These are phyloP conservation scores for Teratosphaeriaceae sp. DNA, from an alignment of 2,329 filamentous ascomycete species.

Conservation along the genomic window DNA sequence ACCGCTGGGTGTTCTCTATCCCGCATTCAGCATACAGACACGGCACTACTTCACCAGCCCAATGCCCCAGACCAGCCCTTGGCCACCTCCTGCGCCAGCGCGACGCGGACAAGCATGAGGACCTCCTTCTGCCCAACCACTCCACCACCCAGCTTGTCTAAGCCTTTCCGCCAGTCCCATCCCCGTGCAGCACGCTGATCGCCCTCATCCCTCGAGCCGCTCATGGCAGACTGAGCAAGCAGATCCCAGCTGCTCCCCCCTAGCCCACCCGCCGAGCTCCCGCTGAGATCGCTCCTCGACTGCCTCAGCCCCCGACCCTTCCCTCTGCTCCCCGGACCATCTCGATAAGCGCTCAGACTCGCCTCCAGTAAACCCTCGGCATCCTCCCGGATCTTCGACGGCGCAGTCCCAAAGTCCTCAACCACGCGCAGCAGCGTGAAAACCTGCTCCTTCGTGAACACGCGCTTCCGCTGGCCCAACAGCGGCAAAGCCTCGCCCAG, in stretches of 20 bases:
- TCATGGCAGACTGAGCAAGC: slow-evolving; percentile 23
- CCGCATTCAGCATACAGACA: no score
- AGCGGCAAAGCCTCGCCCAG: slow-evolving; percentile 80
- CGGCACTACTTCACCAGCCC: not conserved
- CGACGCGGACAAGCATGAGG: slow-evolving; percentile 64
- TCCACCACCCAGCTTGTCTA: slow-evolving; percentile 46
- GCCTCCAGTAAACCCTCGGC: slow-evolving; percentile 22
- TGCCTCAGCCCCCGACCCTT: slow-evolving; percentile 10
- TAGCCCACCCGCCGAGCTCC: slow-evolving; percentile 3
- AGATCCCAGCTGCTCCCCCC: slow-evolving; percentile 23
- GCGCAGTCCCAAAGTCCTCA: slow-evolving; percentile 24
- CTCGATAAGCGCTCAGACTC: slow-evolving; percentile 18
- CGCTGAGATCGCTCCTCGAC: slow-evolving; percentile 14
- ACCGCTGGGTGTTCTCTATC: no score
- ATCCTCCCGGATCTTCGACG: slow-evolving; percentile 21
- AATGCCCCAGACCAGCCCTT: slow-evolving; percentile 40
- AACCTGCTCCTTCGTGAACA: slow-evolving; percentile 22
- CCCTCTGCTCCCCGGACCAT: slow-evolving; percentile 1
- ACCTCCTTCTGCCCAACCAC: slow-evolving; percentile 61
- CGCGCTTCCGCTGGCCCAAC: slow-evolving; percentile 49
- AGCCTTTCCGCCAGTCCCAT: slow-evolving; percentile 61
- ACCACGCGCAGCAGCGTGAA: slow-evolving; percentile 22
- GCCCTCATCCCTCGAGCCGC: slow-evolving; percentile 23
- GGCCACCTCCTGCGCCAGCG: slow-evolving; percentile 67
- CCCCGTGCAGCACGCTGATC: slow-evolving; percentile 40